Percentiles rank a stretch among this genome's conserved stretches.
These are phyloP conservation scores for Bifiguratus adelaidae DNA, from an alignment of 192 early-diverging fungal species.

Conservation along the genomic window DNA sequence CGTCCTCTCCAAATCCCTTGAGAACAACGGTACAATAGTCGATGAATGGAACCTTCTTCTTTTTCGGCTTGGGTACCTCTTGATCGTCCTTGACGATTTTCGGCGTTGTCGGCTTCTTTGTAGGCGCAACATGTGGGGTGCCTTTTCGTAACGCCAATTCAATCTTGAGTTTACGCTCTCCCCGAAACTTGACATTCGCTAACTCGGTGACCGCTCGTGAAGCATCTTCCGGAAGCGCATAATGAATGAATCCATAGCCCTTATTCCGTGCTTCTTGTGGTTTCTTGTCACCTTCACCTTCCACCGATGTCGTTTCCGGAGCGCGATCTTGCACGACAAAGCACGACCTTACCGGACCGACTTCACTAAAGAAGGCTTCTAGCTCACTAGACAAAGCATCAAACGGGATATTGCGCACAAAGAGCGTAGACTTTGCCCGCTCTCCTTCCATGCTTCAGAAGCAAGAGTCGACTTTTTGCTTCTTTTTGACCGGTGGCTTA, in stretches of 20 bases:
- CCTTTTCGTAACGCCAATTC: slow-evolving; percentile 63
- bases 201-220: slow-evolving; percentile 67
- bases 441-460: too few relatives aligned
- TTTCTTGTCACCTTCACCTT: slow-evolving; percentile 8
- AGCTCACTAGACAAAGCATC: slow-evolving; percentile 73
- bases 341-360: slow-evolving; percentile 82
- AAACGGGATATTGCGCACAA: slow-evolving; percentile 81
- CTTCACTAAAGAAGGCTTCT: slow-evolving; percentile 78
- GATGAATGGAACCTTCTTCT: slow-evolving; percentile 6
- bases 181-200: slow-evolving; percentile 63
- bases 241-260: slow-evolving; percentile 92
- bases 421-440: slow-evolving; percentile 57
- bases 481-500: too few relatives aligned
- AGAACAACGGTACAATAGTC: slow-evolving; percentile 37
- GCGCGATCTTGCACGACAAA: slow-evolving; percentile 71
- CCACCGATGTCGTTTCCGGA: slow-evolving; percentile 18
- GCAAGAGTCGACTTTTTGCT: too few relatives aligned
- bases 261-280: slow-evolving; percentile 38
- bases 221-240: slow-evolving; percentile 69
- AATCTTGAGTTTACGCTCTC: slow-evolving; percentile 55
- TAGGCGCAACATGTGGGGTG: slow-evolving; percentile 1
- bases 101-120: neutral
- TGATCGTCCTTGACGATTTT: neutral
- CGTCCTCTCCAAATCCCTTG: slow-evolving; percentile 34
- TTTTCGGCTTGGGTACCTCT: neutral